These are phyloP conservation scores for Garcia nutans DNA, from an alignment of 345 rosid species.

Conservation along the genomic window DNA sequence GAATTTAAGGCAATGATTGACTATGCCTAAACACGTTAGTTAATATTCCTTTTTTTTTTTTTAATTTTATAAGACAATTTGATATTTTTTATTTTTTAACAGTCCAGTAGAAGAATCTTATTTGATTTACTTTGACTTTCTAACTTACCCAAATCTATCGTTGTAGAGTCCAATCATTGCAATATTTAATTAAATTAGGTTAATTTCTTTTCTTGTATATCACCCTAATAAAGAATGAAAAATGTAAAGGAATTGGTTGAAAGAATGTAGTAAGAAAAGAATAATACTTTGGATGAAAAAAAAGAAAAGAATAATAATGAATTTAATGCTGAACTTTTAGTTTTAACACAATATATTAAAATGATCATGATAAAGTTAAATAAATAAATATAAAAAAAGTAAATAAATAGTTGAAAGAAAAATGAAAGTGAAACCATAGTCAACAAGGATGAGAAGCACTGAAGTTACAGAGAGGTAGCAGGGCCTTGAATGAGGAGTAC, in stretches of 20 bases:
- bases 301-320: too few species aligned
- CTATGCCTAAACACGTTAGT: constrained; percentile 19
- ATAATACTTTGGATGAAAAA: too few species aligned
- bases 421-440: not conserved
- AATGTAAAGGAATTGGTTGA: not conserved
- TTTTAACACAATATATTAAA: too few species aligned
- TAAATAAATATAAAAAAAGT: not conserved
- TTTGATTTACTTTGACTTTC: constrained; percentile 28
- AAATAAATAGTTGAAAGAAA: not conserved
- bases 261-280: too few species aligned
- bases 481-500: not conserved
- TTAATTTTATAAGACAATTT: not conserved
- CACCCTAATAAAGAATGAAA: not conserved
- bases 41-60: not conserved
- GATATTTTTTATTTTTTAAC: not conserved
- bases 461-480: not conserved
- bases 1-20: constrained; percentile 47
- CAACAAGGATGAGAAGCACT: not conserved
- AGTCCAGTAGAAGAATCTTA: not conserved
- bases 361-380: too few species aligned
- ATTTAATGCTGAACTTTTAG: too few species aligned
- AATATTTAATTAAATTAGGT: constrained; percentile 1
- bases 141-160: constrained; percentile 7
- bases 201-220: constrained; percentile 12
- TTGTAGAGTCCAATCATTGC: constrained; percentile 37